A percentile compares a stretch with the other conserved stretches of the same genome.
These are phyloP conservation scores for Lagenidium giganteum DNA, from an alignment of 352 stramenopile genomes.

Conservation along the genomic window DNA sequence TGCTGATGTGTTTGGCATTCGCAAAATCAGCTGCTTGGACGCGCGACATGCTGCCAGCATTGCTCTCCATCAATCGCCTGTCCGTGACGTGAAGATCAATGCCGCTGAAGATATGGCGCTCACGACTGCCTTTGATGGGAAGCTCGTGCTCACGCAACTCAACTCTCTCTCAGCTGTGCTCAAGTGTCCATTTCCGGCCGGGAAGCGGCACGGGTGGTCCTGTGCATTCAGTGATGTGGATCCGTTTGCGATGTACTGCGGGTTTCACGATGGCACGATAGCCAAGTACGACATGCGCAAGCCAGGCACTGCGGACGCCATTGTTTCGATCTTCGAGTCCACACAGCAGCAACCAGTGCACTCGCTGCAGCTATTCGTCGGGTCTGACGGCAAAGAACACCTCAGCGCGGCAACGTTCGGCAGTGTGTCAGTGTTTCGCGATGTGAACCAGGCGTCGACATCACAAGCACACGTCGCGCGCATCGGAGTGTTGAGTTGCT, in stretches of 20 bases:
- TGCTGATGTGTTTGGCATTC: neutral
- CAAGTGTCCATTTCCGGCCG: no score
- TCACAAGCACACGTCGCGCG: conserved; percentile 17
- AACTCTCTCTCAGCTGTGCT: neutral
- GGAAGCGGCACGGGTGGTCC: no score
- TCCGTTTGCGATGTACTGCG: conserved; percentile 39
- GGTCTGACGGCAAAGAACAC: conserved; percentile 18
- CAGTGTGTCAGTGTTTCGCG: conserved; percentile 29
- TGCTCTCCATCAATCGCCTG: conserved; percentile 5
- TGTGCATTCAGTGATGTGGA: conserved; percentile 36
- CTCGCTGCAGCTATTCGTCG: conserved; percentile 31
- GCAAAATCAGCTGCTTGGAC: conserved; percentile 9
- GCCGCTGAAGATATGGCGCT: conserved; percentile 2
- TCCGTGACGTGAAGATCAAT: conserved; percentile 8
- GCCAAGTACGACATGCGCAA: conserved; percentile 50
- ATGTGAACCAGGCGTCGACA: no score
- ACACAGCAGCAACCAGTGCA: conserved; percentile 50
- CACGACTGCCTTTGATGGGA: conserved; percentile 11
- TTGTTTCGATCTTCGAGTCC: conserved; percentile 28
- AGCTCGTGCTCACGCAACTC: conserved; percentile 1
- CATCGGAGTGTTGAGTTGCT: conserved; percentile 22
- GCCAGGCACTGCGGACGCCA: conserved; percentile 9
- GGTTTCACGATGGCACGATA: conserved; percentile 46
- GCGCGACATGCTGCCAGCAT: conserved; percentile 5
- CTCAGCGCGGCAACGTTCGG: conserved; percentile 40